Conservation (phyloP, 306 rosid genomes). For the Parietaria judaica region DNA sequence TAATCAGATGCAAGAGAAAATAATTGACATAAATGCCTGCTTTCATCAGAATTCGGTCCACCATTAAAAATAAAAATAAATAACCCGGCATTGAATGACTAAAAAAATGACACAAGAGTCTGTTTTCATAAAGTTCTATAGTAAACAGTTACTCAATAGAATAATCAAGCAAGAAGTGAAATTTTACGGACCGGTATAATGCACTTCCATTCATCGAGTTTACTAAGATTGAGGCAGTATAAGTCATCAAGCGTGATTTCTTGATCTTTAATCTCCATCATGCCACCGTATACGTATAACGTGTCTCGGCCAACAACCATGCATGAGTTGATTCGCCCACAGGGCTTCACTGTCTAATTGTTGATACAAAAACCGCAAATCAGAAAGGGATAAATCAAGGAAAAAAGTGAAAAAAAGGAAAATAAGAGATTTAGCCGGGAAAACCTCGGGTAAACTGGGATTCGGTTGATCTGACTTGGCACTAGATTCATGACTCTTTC, state of each 20-base stretch:
- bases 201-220: conserved; percentile 99
- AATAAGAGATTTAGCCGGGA: conserved; percentile 23
- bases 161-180: conserved; percentile 2
- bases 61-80: too few species aligned
- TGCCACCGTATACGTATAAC: conserved; percentile 79
- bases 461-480: conserved; percentile 33
- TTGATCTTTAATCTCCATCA: conserved; percentile 90
- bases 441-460: conserved; percentile 70
- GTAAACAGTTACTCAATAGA: too few species aligned
- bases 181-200: conserved; percentile 66
- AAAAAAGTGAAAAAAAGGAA: conserved; percentile 1
- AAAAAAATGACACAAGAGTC: too few species aligned
- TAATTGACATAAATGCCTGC: too few species aligned
- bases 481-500: conserved; percentile 34
- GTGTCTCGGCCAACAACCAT: conserved; percentile 82
- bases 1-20: neutral
- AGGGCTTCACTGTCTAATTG: conserved; percentile 70
- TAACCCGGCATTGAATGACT: too few species aligned
- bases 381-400: conserved; percentile 19
- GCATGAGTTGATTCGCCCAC: conserved; percentile 97
- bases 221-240: conserved; percentile 85
- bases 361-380: conserved; percentile 22
- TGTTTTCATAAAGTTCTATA: too few species aligned
- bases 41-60: too few species aligned
- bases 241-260: conserved; percentile 92